These are phyloP conservation scores for Leccinum subtestaceum DNA, from an alignment of 768 basidiomycete genomes.

Conservation along the genomic window DNA sequence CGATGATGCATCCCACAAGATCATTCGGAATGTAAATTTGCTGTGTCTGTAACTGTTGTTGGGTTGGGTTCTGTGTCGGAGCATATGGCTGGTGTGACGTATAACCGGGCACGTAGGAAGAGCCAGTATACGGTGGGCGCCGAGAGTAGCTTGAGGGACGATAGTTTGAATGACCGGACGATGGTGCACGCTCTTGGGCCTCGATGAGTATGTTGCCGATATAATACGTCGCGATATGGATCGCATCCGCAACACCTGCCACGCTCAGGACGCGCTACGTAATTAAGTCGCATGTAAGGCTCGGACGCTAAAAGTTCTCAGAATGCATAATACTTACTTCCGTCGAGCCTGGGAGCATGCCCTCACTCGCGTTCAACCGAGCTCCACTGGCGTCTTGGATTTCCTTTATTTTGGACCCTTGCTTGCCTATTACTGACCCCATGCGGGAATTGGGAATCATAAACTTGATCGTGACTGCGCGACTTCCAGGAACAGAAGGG, in stretches of 20 bases:
- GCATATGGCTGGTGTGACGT: constrained; percentile 44
- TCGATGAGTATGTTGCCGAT: constrained; percentile 97
- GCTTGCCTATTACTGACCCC: constrained; percentile 98
- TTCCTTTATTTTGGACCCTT: constrained; percentile 97
- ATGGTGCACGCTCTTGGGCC: constrained; percentile 80
- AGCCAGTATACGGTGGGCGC: constrained; percentile 47
- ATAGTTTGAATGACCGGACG: constrained; percentile 54
- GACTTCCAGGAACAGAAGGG: constrained; percentile 95
- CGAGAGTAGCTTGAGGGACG: constrained; percentile 62
- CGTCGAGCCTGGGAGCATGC: constrained; percentile 98
- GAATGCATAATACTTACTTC: constrained; percentile 58
- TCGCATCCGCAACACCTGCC: constrained; percentile 97
- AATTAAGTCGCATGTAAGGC: constrained; percentile 16
- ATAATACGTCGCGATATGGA: constrained; percentile 99
- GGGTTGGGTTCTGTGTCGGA: constrained; percentile 56
- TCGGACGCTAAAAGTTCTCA: neutral
- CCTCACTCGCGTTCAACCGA: constrained; percentile 92
- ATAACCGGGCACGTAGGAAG: constrained; percentile 73
- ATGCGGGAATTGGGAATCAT: constrained; percentile 99
- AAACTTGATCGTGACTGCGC: constrained; percentile 98
- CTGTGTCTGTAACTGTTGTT: constrained; percentile 86
- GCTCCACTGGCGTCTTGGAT: constrained; percentile 99
- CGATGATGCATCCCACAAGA: constrained; percentile 95
- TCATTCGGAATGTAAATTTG: constrained; percentile 99
- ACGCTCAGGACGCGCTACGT: constrained; percentile 92